Evolutionary conservation across 1,139 yeast genomes (phyloP), one percentile per base, ranked within the genome.

Genomic region (Scheffersomyces titani): DNA sequence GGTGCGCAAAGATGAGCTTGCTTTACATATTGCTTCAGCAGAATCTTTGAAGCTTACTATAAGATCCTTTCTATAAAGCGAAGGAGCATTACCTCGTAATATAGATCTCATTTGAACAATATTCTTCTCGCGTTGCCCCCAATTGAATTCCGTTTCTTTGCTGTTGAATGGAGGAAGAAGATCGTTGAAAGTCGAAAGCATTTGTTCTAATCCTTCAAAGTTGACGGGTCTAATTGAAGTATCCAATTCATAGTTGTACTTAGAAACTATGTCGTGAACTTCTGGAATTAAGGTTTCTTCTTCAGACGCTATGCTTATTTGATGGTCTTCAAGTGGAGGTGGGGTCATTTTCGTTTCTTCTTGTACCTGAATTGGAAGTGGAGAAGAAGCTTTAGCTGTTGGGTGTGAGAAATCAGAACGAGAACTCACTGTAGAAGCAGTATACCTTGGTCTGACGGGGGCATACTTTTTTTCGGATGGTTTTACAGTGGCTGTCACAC

Each of bases 101-200:
- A 89, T 67, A 1, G 82, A 76, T 56, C 98, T 78, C 47, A 92
- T 67, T 54, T 78, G 80, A 1, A 82, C 65, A 2, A 92, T 81
- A 56, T 76, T 76, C 56, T 81, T 81, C 64, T 93, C 98, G 65
- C 99, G 80, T 1, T 69, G 65, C 24, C 79, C 74, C 99, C 99
- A 94, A 67, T 94, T 94, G 59, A 81, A 81, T 67, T 96, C 99
- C 0, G 97, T 89, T 70, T 96, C 99, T 65, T 88, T 92, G 1
- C 87, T 88, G n/a, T 80, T 82, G 66, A 94, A 91, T 18, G 71
- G 70, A 1, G 75, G 70, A 1, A 59, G 24, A 47, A 73, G 59
- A 1, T 65, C 67, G 13, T 64, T 61, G 11, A 70, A 54, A 6
- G 61, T 57, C 16, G 55, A 57, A 46, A 61, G 56, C 22, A 78